Evolutionary conservation across 2,329 filamentous ascomycete species (phyloP).

Genomic region (Polychaeton citri): DNA sequence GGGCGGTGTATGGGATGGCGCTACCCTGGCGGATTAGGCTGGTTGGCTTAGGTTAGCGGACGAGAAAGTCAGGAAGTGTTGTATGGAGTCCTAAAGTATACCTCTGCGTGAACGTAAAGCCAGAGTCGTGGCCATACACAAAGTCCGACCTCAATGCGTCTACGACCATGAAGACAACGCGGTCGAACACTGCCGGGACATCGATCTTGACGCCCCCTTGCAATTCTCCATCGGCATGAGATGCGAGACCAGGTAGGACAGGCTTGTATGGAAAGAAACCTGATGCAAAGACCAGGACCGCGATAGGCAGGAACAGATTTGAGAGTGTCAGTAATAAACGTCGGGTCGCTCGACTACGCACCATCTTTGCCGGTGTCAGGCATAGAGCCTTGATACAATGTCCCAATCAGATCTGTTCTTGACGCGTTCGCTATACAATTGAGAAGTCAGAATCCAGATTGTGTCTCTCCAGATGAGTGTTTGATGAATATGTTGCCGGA

Average conservation of each 20-base stretch:
- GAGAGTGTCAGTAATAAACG: slow-evolving; percentile 42
- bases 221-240: slow-evolving; percentile 12
- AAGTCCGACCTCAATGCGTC: slow-evolving; percentile 94
- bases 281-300: slow-evolving; percentile 57
- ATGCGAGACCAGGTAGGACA: slow-evolving; percentile 70
- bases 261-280: slow-evolving; percentile 99
- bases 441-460: too few relatives aligned
- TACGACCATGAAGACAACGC: slow-evolving; percentile 91
- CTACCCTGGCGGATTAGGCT: slow-evolving; percentile 73
- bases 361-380: too few relatives aligned
- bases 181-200: slow-evolving; percentile 58
- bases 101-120: slow-evolving; percentile 81
- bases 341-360: slow-evolving; percentile 11
- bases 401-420: too few relatives aligned
- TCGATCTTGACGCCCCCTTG: slow-evolving; percentile 12
- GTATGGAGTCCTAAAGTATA: slow-evolving; percentile 26
- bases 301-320: slow-evolving; percentile 64
- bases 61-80: not conserved
- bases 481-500: too few relatives aligned
- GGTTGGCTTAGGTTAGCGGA: slow-evolving; percentile 1
- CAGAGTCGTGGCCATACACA: slow-evolving; percentile 69
- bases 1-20: slow-evolving; percentile 85
- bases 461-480: too few relatives aligned
- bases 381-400: too few relatives aligned
- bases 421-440: too few relatives aligned